phyloP scores from a whole-genome alignment of 2,329 filamentous ascomycete genomes.

The Helotiales sp. region DNA sequence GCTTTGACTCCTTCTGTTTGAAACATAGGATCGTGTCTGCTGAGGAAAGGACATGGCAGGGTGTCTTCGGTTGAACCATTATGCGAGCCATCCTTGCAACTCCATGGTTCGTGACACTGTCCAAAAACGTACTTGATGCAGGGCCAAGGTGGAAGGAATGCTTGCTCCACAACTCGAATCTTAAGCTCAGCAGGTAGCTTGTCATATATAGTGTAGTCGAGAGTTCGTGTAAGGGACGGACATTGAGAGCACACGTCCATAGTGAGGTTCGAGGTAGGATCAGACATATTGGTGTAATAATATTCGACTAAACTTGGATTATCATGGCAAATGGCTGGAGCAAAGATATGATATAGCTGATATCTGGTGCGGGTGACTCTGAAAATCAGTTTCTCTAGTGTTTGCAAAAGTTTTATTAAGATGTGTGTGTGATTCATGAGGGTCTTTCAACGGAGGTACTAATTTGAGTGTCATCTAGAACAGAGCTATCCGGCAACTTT shows the following conservation, averaged over 20 bases:
- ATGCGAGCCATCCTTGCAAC: conserved; percentile 1
- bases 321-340: too few species aligned
- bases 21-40: neutral
- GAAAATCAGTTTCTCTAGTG: too few species aligned
- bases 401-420: too few species aligned
- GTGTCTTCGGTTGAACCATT: neutral
- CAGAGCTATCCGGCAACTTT: too few species aligned
- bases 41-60: neutral
- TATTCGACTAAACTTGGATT: too few species aligned
- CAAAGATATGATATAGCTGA: too few species aligned
- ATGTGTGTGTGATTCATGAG: too few species aligned
- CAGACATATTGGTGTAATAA: too few species aligned
- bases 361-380: too few species aligned
- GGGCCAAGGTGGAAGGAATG: neutral
- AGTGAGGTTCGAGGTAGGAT: neutral
- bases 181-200: conserved; percentile 4
- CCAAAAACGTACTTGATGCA: conserved; percentile 5
- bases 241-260: conserved; percentile 1
- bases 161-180: neutral
- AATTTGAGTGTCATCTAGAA: too few species aligned
- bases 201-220: neutral
- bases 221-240: neutral
- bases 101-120: conserved; percentile 6
- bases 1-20: conserved; percentile 3
- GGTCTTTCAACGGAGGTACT: too few species aligned